Base-by-base conservation (phyloP, 768 basidiomycete species). In the Thelephora ganbajun region DNA sequence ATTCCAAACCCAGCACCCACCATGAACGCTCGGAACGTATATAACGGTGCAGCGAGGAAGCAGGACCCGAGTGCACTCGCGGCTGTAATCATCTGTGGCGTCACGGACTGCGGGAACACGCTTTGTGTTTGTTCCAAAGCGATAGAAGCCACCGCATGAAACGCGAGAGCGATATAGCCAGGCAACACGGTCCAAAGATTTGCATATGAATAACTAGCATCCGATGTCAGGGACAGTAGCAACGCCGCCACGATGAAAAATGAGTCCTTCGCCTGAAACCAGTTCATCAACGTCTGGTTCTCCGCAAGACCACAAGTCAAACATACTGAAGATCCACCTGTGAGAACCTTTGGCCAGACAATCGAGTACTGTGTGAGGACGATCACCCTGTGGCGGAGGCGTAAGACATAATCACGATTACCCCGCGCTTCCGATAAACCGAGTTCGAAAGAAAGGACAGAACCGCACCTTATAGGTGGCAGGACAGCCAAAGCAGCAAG, bases 331-430 rank as follows among this genome's bases (percentile, higher is more conserved):
- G 69, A 62, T 43, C 71, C 65, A 48, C 57, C 69, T 35, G 76
- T 55, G 47, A 82, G 58, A 5, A 75, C 66, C 46, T 72, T 70
- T 43, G 80, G 66, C 81, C 83, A 86, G 37, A 80, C 64, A 19
- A 74, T 66, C 5, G 83, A 79, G 59, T 83, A 83, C 56, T 84
- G 80, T 18, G 76, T 64, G 54, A 88, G 77, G 33, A 87, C 54
- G 37, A 83, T 68, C 30, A 83, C 79, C 45, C 86, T 89, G 48
- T 2, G 52, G 33, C 34, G n/a, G 37, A n/a, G 34, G 43, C 13
- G 30, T 30, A 33, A 54, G 41, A 37, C 39, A 34, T 26, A 26
- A 33, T 30, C 3, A 33, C 33, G 43, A 30, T 33, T 33, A 35
- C 19, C n/a, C 23, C 19, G 5, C 11, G 5, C 5, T 41, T n/a